Conservation (phyloP, 202 grass and related monocot species). For the Sporobolus alterniflorus region DNA sequence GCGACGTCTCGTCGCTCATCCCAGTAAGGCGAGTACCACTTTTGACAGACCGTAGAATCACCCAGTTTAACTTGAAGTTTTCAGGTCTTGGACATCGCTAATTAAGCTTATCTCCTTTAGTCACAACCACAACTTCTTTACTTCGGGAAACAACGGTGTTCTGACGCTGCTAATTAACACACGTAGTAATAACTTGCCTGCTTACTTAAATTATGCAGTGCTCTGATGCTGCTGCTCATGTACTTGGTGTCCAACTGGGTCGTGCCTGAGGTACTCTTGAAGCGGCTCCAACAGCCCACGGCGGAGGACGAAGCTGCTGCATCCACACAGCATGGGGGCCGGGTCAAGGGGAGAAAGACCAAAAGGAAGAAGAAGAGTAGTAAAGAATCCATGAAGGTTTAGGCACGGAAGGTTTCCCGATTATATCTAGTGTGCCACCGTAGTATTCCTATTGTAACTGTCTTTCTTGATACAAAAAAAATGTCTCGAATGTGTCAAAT, state of each 20-base stretch:
- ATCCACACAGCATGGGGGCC: neutral
- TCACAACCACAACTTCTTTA: no score
- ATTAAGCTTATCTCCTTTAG: no score
- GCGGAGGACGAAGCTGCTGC: slow-evolving; percentile 14
- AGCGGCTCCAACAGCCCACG: slow-evolving; percentile 10
- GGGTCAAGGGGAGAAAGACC: slow-evolving; percentile 23
- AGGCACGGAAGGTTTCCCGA: no score
- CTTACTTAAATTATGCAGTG: slow-evolving; percentile 1
- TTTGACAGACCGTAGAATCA: no score
- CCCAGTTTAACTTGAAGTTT: no score
- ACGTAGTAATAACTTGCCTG: neutral
- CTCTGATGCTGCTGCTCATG: slow-evolving; percentile 47
- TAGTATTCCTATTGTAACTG: no score
- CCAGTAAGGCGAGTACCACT: slow-evolving; percentile 47
- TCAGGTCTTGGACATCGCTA: no score
- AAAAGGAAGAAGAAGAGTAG: slow-evolving; percentile 39
- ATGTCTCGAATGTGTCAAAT: no score
- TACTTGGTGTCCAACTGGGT: slow-evolving; percentile 62
- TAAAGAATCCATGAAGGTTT: slow-evolving; percentile 13
- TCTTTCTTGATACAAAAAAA: no score
- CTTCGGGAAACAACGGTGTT: no score
- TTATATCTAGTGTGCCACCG: no score
- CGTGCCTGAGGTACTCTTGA: slow-evolving; percentile 46
- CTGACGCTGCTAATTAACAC: no score
- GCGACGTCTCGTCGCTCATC: slow-evolving; percentile 49